A percentile compares a stretch with the other conserved stretches of the same genome.
phyloP scores from a whole-genome alignment of 78 protist genomes.

The Ministeria vibrans region DNA sequence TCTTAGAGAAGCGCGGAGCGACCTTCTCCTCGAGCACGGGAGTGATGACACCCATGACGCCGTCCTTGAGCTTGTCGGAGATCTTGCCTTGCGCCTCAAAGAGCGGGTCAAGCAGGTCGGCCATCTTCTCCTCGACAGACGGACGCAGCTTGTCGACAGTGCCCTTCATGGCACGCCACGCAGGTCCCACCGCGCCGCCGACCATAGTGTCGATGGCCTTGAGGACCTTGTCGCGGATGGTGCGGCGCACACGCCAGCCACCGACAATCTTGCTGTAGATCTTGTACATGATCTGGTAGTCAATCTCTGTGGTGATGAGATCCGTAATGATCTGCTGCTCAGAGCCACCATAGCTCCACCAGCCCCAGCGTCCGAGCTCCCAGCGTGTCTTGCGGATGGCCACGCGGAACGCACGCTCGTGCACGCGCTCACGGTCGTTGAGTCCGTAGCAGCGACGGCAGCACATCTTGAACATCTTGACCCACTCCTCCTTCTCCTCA shows the following conservation, averaged over 20 bases:
- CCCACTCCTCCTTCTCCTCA: slow-evolving; percentile 19
- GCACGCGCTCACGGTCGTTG: slow-evolving; percentile 25
- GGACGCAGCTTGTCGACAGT: slow-evolving; percentile 8
- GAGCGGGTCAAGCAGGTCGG: slow-evolving; percentile 15
- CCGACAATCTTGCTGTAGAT: slow-evolving; percentile 12
- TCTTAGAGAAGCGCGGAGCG: background rate
- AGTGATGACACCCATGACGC: background rate
- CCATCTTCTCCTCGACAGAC: slow-evolving; percentile 19
- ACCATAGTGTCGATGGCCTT: slow-evolving; percentile 9
- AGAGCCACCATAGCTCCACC: slow-evolving; percentile 30
- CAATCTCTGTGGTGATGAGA: slow-evolving; percentile 14
- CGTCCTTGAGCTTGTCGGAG: slow-evolving; percentile 3
- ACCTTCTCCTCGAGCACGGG: slow-evolving; percentile 23
- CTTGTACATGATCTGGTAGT: slow-evolving; percentile 18
- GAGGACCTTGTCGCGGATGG: slow-evolving; percentile 14
- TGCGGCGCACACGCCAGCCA: slow-evolving; percentile 20
- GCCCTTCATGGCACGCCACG: slow-evolving; percentile 17
- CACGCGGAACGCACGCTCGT: slow-evolving; percentile 20
- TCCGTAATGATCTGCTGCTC: slow-evolving; percentile 31
- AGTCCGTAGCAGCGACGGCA: slow-evolving; percentile 14
- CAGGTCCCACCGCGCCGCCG: slow-evolving; percentile 18
- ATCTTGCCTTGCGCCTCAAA: slow-evolving; percentile 3
- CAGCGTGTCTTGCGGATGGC: slow-evolving; percentile 36
- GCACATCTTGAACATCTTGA: slow-evolving; percentile 18
- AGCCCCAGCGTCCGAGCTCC: slow-evolving; percentile 31